Base-by-base conservation (phyloP, 2,329 filamentous ascomycete genomes). In the Xylariaceae sp. region DNA sequence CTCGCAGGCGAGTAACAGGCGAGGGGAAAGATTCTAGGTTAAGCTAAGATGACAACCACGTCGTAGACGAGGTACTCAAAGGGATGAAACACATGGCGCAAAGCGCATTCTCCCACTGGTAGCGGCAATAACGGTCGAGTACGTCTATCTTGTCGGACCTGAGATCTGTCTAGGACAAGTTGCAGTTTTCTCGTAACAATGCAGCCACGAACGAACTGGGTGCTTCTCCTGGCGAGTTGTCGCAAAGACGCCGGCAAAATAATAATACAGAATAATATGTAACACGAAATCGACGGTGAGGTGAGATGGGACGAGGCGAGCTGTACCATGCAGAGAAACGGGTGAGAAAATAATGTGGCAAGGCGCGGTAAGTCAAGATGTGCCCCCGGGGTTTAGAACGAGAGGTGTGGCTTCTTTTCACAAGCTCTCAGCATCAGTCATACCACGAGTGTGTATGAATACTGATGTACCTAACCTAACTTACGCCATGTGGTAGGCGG, bases 51-150 rank as follows among this genome's bases (percentile, higher is more conserved):
- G 34, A 40, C 39, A 38, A 41, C 37, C 38, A 49, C 38, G 47
- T 48, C 42, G 42, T 36, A 30, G 46, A 39, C 32, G 35, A 31
- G 35, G 26, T 38, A 40, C 29, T 44, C 42, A 48, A 32, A 29
- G 23, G 34, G 5, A 13, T 21, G 36, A 35, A 32, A 38, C 38
- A 41, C 46, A 51, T 49, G 44, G 46, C 48, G 46, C 46, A 46
- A 38, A 40, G 31, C 37, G 34, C 40, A 39, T 44, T n/a, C n/a
- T n/a, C 29, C 27, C 41, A 15, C 4, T 38, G 17, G 27, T 32
- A 13, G n/a, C n/a, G n/a, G n/a, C n/a, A n/a, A n/a, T n/a, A 21
- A 14, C 26, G 40, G 18, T 35, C 24, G 37, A 24, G 14, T 34
- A 36, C 35, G 35, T 14, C 31, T n/a, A 34, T 33, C 28, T 36